phyloP scores from a whole-genome alignment of 352 stramenopile genomes.

The Phytopythium montanum region DNA sequence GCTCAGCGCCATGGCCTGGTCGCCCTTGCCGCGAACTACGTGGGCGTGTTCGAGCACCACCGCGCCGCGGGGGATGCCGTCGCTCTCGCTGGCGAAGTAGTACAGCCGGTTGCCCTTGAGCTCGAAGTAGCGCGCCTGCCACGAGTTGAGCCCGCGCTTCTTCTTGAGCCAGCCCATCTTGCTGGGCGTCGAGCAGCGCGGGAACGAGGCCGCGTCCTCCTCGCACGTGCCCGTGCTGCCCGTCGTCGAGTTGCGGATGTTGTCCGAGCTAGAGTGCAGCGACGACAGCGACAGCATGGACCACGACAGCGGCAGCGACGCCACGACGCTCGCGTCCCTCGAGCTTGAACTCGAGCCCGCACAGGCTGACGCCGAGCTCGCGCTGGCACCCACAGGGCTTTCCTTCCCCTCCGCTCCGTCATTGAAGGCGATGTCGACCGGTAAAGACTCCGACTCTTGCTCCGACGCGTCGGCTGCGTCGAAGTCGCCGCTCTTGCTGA shows the following conservation, averaged over 20 bases:
- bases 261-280: slow-evolving; percentile 17
- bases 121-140: slow-evolving; percentile 79
- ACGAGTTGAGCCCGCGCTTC: slow-evolving; percentile 72
- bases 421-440: not conserved
- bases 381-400: slow-evolving; percentile 15
- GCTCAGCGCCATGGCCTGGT: slow-evolving; percentile 63
- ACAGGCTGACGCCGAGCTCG: slow-evolving; percentile 7
- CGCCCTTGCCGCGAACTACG: slow-evolving; percentile 52
- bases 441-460: not conserved
- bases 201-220: slow-evolving; percentile 17
- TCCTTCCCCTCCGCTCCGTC: slow-evolving; percentile 9
- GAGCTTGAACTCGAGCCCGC: slow-evolving; percentile 21
- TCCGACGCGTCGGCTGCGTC: not conserved
- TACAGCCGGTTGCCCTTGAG: slow-evolving; percentile 78
- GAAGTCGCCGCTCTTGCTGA: not conserved
- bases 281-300: slow-evolving; percentile 66
- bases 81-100: slow-evolving; percentile 72
- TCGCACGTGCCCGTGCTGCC: slow-evolving; percentile 11
- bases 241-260: slow-evolving; percentile 17
- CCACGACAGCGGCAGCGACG: slow-evolving; percentile 43
- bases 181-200: slow-evolving; percentile 27
- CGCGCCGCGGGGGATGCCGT: slow-evolving; percentile 67
- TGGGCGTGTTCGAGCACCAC: slow-evolving; percentile 70
- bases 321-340: slow-evolving; percentile 23
- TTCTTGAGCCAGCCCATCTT: slow-evolving; percentile 83